Evolutionary conservation across 139 green algal species (phyloP).

Genomic region (Chlamydomonas schloesseri): DNA sequence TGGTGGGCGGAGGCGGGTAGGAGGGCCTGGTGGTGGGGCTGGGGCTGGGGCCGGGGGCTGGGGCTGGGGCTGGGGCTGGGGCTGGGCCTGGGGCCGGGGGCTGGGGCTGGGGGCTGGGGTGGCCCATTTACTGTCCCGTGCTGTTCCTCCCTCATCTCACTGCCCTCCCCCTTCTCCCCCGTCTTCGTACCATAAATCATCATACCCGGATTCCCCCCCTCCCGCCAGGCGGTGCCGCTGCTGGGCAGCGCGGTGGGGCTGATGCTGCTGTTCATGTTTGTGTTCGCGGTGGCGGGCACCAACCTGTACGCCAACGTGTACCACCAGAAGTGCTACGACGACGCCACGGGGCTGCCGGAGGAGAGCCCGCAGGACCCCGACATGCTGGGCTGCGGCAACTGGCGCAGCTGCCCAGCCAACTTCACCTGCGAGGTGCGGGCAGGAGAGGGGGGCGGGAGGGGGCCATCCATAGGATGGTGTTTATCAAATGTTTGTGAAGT

Average conservation of each 20-base stretch:
- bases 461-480: no score
- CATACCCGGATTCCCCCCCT: no score
- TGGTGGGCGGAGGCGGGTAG: not conserved
- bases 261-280: conserved; percentile 78
- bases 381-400: conserved; percentile 43
- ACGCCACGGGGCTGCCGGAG: conserved; percentile 35
- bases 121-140: no score
- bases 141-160: no score
- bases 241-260: conserved; percentile 68
- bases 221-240: conserved; percentile 72
- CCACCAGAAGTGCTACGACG: conserved; percentile 68
- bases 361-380: conserved; percentile 6
- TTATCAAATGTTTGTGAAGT: no score
- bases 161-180: no score
- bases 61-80: no score
- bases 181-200: no score
- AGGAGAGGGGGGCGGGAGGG: not conserved
- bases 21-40: no score
- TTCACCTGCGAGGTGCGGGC: conserved; percentile 62
- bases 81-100: no score
- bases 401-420: conserved; percentile 55
- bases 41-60: no score
- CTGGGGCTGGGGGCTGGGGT: no score
- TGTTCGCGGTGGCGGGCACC: conserved; percentile 76
- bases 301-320: conserved; percentile 67